These are phyloP conservation scores for Barnettozyma wickerhamii DNA, from an alignment of 805 yeast genomes.

Conservation along the genomic window DNA sequence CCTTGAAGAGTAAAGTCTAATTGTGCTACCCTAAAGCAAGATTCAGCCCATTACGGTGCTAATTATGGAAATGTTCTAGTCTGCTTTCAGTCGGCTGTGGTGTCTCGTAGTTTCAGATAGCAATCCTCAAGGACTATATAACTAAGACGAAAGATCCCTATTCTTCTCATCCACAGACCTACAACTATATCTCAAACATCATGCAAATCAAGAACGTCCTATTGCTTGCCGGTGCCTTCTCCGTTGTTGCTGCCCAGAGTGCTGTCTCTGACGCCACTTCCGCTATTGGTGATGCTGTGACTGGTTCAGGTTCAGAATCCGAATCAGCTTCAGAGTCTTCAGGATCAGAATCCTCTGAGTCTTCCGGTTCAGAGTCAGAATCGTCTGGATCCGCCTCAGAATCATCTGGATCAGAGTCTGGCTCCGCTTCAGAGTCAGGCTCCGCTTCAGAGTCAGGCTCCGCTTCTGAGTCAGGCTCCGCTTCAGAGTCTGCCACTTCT, in stretches of 20 bases:
- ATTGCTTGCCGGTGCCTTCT: neutral
- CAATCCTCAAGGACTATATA: too few species aligned
- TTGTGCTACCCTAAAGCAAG: too few species aligned
- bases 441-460: neutral
- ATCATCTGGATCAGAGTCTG: neutral
- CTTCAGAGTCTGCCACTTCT: neutral
- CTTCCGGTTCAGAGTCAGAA: neutral
- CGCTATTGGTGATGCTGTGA: neutral
- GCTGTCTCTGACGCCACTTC: neutral
- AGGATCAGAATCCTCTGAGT: slow-evolving; percentile 3
- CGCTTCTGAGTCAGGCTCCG: neutral
- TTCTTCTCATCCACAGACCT: too few species aligned
- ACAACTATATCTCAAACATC: too few species aligned
- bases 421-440: neutral
- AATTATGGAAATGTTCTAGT: too few species aligned
- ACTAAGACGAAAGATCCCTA: too few species aligned
- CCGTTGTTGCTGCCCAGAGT: neutral
- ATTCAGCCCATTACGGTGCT: too few species aligned
- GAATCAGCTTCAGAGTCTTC: slow-evolving; percentile 7
- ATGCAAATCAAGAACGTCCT: slow-evolving; percentile 25
- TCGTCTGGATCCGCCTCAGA: slow-evolving; percentile 10
- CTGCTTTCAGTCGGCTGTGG: too few species aligned
- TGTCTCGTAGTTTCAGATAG: too few species aligned
- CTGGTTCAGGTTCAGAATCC: slow-evolving; percentile 1
- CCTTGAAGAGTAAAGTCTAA: too few species aligned